A percentile compares a stretch with the other conserved stretches of the same genome.
phyloP scores from a whole-genome alignment of 2,329 filamentous ascomycete species.

The Penicillium sp. region DNA sequence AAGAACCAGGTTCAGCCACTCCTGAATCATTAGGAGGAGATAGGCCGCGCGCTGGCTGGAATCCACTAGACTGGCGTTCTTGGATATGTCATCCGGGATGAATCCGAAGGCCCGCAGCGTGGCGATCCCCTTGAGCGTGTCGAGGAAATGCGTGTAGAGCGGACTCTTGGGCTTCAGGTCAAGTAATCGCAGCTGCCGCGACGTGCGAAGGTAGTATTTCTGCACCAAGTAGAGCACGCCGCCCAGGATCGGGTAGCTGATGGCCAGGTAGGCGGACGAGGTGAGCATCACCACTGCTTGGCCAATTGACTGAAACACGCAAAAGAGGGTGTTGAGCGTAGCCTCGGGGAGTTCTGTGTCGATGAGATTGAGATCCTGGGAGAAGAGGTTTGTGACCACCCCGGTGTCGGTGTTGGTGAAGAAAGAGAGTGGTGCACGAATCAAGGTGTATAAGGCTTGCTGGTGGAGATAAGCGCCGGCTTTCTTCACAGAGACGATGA shows the following conservation, averaged over 20 bases:
- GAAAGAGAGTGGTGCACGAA: slow-evolving; percentile 5
- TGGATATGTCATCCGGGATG: neutral
- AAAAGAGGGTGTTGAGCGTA: slow-evolving; percentile 4
- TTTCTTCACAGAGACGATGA: slow-evolving; percentile 7
- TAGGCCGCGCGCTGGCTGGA: slow-evolving; percentile 49
- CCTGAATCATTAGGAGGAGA: slow-evolving; percentile 49
- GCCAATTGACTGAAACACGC: slow-evolving; percentile 2
- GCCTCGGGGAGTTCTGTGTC: slow-evolving; percentile 44
- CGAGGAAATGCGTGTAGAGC: slow-evolving; percentile 24
- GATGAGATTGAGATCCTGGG: slow-evolving; percentile 50
- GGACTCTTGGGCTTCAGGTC: slow-evolving; percentile 25
- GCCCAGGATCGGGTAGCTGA: slow-evolving; percentile 12
- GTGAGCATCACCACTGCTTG: slow-evolving; percentile 15
- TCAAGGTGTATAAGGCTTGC: neutral
- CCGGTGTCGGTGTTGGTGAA: neutral
- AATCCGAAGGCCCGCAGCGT: slow-evolving; percentile 23
- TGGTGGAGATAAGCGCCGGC: neutral
- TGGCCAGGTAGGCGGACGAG: slow-evolving; percentile 19
- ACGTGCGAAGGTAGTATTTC: slow-evolving; percentile 21
- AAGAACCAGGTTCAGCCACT: slow-evolving; percentile 49
- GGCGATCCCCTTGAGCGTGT: slow-evolving; percentile 15
- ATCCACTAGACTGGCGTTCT: slow-evolving; percentile 37
- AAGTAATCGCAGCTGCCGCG: slow-evolving; percentile 21
- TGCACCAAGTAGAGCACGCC: slow-evolving; percentile 17
- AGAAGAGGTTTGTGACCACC: slow-evolving; percentile 33